These are phyloP conservation scores for Skeletonema grethae DNA, from an alignment of 108 stramenopile species.

Conservation along the genomic window DNA sequence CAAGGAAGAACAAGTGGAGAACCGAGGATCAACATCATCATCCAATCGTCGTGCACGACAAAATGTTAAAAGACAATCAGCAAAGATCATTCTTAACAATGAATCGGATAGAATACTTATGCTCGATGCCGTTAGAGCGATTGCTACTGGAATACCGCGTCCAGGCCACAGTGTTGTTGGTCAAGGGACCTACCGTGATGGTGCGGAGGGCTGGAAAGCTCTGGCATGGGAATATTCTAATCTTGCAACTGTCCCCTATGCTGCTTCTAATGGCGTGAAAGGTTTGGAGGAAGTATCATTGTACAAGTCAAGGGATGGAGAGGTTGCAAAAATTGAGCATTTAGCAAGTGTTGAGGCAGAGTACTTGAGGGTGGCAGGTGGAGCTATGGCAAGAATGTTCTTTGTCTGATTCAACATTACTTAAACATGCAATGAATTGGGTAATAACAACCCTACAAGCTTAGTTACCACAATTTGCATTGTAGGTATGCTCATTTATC, in stretches of 20 bases:
- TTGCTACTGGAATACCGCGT: conserved; percentile 75
- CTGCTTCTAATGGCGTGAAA: neutral
- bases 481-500: conserved; percentile 9
- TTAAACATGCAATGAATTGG: neutral
- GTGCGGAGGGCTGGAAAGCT: conserved; percentile 58
- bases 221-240: conserved; percentile 64
- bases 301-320: conserved; percentile 57
- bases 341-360: conserved; percentile 64
- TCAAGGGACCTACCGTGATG: conserved; percentile 70
- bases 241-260: conserved; percentile 11
- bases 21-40: neutral
- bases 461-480: no score
- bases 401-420: conserved; percentile 56
- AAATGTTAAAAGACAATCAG: conserved; percentile 9
- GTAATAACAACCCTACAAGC: neutral
- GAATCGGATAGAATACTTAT: conserved; percentile 21
- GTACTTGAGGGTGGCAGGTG: conserved; percentile 73
- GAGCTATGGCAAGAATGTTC: conserved; percentile 86
- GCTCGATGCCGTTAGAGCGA: conserved; percentile 67
- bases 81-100: conserved; percentile 6
- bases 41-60: conserved; percentile 14
- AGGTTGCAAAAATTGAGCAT: conserved; percentile 70
- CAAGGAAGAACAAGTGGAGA: conserved; percentile 1
- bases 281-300: conserved; percentile 62
- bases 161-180: conserved; percentile 72